Evolutionary conservation across 805 yeast species (phyloP).

Genomic region (Martiniozyma abietophila): DNA sequence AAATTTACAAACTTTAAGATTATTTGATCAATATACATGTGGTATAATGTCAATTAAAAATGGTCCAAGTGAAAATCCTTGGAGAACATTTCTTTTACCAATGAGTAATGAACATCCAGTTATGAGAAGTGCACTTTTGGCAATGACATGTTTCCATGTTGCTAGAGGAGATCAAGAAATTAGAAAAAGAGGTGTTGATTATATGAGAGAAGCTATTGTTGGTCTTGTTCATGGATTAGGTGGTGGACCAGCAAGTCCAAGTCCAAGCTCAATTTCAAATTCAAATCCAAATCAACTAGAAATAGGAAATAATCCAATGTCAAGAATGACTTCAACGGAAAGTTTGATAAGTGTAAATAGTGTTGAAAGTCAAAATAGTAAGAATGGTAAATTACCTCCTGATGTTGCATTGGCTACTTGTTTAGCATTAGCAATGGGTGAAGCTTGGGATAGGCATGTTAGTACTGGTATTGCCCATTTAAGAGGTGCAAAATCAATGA

Average conservation of each 20-base stretch:
- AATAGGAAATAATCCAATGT: no score
- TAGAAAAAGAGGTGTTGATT: conserved; percentile 40
- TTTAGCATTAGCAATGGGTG: conserved; percentile 52
- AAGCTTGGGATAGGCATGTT: conserved; percentile 60
- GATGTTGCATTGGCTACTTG: conserved; percentile 63
- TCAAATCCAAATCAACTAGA: background rate
- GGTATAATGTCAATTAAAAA: conserved; percentile 54
- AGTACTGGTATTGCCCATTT: conserved; percentile 63
- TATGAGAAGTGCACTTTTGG: conserved; percentile 51
- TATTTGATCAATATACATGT: conserved; percentile 39
- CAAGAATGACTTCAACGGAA: background rate
- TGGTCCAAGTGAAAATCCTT: conserved; percentile 59
- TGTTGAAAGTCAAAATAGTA: background rate
- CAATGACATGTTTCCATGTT: conserved; percentile 58
- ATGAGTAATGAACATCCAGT: conserved; percentile 46
- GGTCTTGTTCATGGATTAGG: conserved; percentile 51
- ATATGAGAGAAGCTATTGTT: conserved; percentile 52
- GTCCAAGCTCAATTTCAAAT: no score
- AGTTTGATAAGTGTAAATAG: no score
- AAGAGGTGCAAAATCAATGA: conserved; percentile 57
- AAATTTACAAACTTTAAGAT: conserved; percentile 22
- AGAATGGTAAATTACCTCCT: conserved; percentile 29
- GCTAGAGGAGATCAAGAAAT: conserved; percentile 36
- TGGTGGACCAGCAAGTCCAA: conserved; percentile 26
- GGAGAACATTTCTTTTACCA: conserved; percentile 52